Conservation (phyloP, 495 filamentous ascomycete species). For the Daldinia loculata region DNA sequence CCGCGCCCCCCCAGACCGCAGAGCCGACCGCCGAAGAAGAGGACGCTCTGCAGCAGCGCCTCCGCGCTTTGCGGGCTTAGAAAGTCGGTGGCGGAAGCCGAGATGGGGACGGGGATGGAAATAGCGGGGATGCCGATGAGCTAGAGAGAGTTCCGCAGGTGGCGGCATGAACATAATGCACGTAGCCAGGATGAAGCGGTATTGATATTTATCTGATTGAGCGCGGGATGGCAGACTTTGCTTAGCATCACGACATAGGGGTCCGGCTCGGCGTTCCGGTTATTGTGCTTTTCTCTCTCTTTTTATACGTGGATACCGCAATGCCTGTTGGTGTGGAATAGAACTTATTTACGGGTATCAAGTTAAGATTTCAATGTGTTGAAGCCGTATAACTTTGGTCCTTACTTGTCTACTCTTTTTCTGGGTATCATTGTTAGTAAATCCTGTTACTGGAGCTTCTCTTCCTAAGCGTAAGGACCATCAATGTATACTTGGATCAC, state of each 20-base stretch:
- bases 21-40: conserved; percentile 70
- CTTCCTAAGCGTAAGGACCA: neutral
- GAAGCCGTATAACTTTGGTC: neutral
- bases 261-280: conserved; percentile 32
- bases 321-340: neutral
- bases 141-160: neutral
- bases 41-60: conserved; percentile 67
- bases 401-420: neutral
- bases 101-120: neutral
- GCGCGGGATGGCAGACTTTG: conserved; percentile 16
- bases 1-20: conserved; percentile 53
- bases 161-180: conserved; percentile 10
- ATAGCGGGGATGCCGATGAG: neutral
- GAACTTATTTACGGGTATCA: neutral
- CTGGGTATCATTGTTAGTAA: neutral
- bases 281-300: neutral
- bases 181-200: neutral
- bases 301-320: conserved; percentile 2
- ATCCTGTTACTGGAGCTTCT: neutral
- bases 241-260: conserved; percentile 32
- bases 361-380: neutral
- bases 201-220: neutral
- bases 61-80: conserved; percentile 62
- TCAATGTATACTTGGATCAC: no score
- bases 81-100: conserved; percentile 2